Base-by-base conservation (phyloP, 1,284 basidiomycete genomes). In the Rhodotorula sp. region DNA sequence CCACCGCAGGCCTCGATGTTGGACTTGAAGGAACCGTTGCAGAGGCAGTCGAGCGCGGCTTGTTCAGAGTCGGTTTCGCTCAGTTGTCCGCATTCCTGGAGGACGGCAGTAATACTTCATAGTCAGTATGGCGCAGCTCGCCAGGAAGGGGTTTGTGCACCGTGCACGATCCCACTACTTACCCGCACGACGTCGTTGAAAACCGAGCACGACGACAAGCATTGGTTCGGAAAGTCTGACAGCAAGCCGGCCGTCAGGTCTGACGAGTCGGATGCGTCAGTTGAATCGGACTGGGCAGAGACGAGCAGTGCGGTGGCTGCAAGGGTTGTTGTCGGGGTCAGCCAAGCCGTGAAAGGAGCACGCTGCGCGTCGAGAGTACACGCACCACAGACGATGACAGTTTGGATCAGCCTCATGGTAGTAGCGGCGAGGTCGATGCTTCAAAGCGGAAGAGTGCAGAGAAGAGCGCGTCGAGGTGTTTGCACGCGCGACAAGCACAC, bases 161-260 rank as follows among this genome's bases (percentile, higher is more conserved):
- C 5, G 39, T 60, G 43, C 1, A 14, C 8, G 14, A 16, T 26
- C 14, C 3, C 1, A 18, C 21, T 10, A 18, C 21, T 10, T 20
- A 65, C 70, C 5, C 3, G 0, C 2, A 56, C 47, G 0, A 26
- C 16, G 10, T 14, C 3, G 23, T 68, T 62, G 54, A 71, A 68
- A 7, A 63, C 4, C 8, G 12, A 10, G 59, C 70, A 71, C 1
- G 49, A 7, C 21, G 47, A 21, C 5, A 23, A 26, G 26, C 70
- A 71, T 3, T 49, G 8, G 2, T 31, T 0, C 1, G 70, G 70
- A n/a, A 71, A 68, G 59, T 71, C 70, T 7, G 46, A 23, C 8
- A 52, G 21, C 7, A 49, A 23, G 23, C 31, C 51, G 10, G 51
- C 51, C 51, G 51, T 21, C 8, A 3, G 23, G n/a, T 52, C 48